phyloP scores from a whole-genome alignment of 805 yeast genomes.

The Phaffomyces antillensis region DNA sequence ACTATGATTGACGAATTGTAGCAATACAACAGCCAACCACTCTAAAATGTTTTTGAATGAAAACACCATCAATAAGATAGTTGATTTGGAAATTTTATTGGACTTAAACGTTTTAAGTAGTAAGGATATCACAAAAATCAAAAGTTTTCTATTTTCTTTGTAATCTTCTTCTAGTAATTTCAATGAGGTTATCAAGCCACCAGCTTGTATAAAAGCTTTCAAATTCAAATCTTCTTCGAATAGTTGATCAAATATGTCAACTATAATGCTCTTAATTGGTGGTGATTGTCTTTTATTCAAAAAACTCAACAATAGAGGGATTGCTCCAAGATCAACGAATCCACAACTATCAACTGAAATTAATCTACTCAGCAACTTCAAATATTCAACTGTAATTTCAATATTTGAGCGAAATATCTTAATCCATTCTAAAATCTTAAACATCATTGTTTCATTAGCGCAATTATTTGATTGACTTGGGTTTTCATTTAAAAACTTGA shows the following conservation, averaged over 20 bases:
- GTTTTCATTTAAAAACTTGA: not conserved
- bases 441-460: not conserved
- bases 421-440: constrained; percentile 2
- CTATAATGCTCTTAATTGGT: not conserved
- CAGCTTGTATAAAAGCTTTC: constrained; percentile 37
- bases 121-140: constrained; percentile 31
- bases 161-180: constrained; percentile 40
- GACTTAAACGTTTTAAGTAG: constrained; percentile 28
- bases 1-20: constrained; percentile 19
- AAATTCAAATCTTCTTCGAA: constrained; percentile 28
- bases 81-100: constrained; percentile 9
- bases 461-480: not conserved
- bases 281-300: constrained; percentile 1
- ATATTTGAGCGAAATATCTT: not conserved
- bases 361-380: constrained; percentile 1
- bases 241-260: constrained; percentile 4
- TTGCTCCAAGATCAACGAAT: constrained; percentile 17
- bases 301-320: constrained; percentile 8
- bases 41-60: constrained; percentile 29
- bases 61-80: constrained; percentile 34
- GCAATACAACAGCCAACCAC: constrained; percentile 35
- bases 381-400: not conserved
- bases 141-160: constrained; percentile 31
- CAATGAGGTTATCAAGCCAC: constrained; percentile 35
- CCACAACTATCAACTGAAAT: not conserved